Base-by-base conservation (phyloP, 768 basidiomycete genomes). In the Mycena venus region DNA sequence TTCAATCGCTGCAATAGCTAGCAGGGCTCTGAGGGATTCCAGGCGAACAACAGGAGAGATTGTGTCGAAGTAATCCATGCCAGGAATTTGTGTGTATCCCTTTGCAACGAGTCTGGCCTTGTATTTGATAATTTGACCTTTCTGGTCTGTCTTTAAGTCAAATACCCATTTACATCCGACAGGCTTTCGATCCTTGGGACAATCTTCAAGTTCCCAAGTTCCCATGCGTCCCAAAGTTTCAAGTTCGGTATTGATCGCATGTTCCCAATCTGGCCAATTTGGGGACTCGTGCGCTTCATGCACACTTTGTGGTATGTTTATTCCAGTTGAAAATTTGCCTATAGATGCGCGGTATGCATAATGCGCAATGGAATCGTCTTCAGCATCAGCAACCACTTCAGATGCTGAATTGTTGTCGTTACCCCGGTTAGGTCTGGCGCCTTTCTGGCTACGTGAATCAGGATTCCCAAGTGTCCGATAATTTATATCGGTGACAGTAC, bases 81-180 rank as follows among this genome's bases (percentile, higher is more conserved):
- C 62, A 10, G 62, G 62, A 40, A 64, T 38, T 27, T 64, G 62
- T 64, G 62, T 42, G 60, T 62, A 36, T 38, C 56, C 60, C 40
- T 61, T 61, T 12, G 60, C 38, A n/a, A n/a, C n/a, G n/a, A n/a
- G n/a, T 63, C 60, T 40, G 38, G 60, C 38, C 23, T 62, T 62
- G 42, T 62, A 62, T 58, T 34, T 58, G n/a, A n/a, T n/a, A n/a
- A n/a, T n/a, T n/a, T n/a, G n/a, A n/a, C n/a, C n/a, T n/a, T n/a
- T n/a, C n/a, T n/a, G n/a, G n/a, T n/a, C n/a, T n/a, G n/a, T n/a
- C n/a, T n/a, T n/a, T n/a, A n/a, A n/a, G n/a, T n/a, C n/a, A n/a
- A n/a, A n/a, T n/a, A n/a, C n/a, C n/a, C n/a, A n/a, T n/a, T n/a
- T n/a, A n/a, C n/a, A n/a, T n/a, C n/a, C n/a, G n/a, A n/a, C n/a